Evolutionary conservation across 176 grass and related monocot species (phyloP), one percentile per base, ranked within the genome.

Genomic region (Ananas comosus): DNA sequence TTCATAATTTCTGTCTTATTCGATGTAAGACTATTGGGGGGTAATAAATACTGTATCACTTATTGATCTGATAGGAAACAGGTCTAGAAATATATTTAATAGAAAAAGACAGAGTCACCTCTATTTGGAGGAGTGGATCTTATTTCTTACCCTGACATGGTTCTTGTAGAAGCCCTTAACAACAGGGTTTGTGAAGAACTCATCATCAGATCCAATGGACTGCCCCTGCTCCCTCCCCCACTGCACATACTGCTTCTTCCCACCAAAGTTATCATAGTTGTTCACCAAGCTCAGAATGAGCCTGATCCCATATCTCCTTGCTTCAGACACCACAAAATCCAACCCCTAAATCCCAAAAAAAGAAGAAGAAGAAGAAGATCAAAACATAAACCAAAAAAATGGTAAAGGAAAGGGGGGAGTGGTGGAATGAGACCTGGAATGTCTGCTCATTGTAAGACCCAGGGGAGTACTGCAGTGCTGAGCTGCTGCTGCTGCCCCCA

Each of bases 201-300:
- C 90, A 33, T 94, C 95, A 1, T 91, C 89, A 16, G 90, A 91
- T 21, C 70, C 87, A 82, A 99, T 88, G 78, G 25, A 27, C 78
- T 94, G 95, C 51, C 90, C 90, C 65, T 80, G 82, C 67, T 52
- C 72, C 75, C 90, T 99, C 12, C 85, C 95, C 95, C 95, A 99
- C 56, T 84, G n/a, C 68, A 94, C 87, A 69, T 99, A 99, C 76
- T 99, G 90, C 85, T 85, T 91, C 75, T 73, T 99, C 77, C 95
- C 95, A 81, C 95, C 95, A 65, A 84, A 91, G 72, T 1, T 84
- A 0, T 99, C 87, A 2, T 94, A 99, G 51, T 74, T 94, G 79
- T 99, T 88, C 72, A 93, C 95, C 64, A 99, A 82, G 72, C 95
- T 80, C 78, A 94, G 63, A 54, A 99, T 91, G 70, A 99, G 64